Base-by-base conservation (phyloP, 31 red algal genomes). In the Asparagopsis taxiformis region DNA sequence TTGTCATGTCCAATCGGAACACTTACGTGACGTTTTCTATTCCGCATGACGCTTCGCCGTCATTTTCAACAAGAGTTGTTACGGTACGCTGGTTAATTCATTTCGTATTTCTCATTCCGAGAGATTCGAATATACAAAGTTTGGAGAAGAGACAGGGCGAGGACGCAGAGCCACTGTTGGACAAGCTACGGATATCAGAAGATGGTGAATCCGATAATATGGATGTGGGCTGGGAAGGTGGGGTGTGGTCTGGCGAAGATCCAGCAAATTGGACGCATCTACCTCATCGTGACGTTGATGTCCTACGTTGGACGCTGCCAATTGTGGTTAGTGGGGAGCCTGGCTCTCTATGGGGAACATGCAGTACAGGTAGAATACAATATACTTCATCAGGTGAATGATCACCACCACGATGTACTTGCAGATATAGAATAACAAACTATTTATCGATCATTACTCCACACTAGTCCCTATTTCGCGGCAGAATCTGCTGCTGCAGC, bases 1-100 rank as follows among this genome's bases (percentile, higher is more conserved):
- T 87, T 62, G 84, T 89, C 13, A 87, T 69, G 55, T 51, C 65
- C 29, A 70, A 64, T 30, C 51, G 58, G 33, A 85, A 89, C 55
- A 75, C 91, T 8, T 53, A 90, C 39, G 53, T 94, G 10, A 76
- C 80, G 11, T 89, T 94, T 30, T 77, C 84, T 6, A 85, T 94
- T 48, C 91, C 91, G 1, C 59, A 79, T 55, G 91, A 94, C 50
- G 91, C 91, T 7, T 62, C 91, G 43, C 54, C 79, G 3, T 89
- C 78, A 13, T 94, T 94, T 31, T 51, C 65, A 3, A 94, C 84
- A 36, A 49, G 35, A 10, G 84, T 85, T 15, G 91, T 94, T 6
- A 56, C 74, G 3, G 77, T 94, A 6, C 34, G 49, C 41, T 94
- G 91, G 91, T 51, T 68, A 36, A 38, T 94, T 6, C 83, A 84